Percentiles rank a stretch among this genome's conserved stretches.
These are phyloP conservation scores for Kondoa malvinella DNA, from an alignment of 768 basidiomycete species.

Conservation along the genomic window DNA sequence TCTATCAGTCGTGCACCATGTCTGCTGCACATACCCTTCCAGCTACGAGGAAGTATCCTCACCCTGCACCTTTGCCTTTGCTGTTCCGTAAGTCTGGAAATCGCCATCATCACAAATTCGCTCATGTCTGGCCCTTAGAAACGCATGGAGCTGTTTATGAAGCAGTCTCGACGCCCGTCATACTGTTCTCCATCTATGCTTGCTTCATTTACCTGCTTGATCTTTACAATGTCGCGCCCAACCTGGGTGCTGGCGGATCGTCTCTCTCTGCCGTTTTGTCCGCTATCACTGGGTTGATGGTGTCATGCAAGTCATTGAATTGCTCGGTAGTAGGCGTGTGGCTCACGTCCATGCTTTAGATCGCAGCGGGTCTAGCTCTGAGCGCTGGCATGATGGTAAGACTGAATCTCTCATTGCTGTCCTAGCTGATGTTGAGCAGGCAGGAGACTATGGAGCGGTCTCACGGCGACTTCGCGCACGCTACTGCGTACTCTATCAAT, in stretches of 20 bases:
- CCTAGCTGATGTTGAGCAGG: background rate
- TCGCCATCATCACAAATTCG: too few relatives aligned
- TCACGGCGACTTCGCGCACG: background rate
- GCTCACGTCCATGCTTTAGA: background rate
- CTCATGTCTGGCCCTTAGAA: too few relatives aligned
- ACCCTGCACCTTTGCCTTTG: background rate
- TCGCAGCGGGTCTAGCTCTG: background rate
- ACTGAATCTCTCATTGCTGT: background rate
- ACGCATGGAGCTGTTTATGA: background rate
- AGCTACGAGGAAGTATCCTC: background rate
- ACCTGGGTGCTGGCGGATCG: background rate
- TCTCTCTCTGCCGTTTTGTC: background rate
- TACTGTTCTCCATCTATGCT: background rate
- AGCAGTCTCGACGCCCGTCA: background rate
- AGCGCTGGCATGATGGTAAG: background rate
- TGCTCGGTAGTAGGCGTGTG: background rate
- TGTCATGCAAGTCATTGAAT: background rate
- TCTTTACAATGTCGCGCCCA: background rate
- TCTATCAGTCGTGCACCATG: background rate
- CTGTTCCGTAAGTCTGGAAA: too few relatives aligned
- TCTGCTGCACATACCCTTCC: background rate
- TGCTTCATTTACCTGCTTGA: background rate
- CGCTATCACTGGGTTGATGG: background rate
- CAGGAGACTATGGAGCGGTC: background rate
- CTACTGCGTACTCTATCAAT: background rate